Conservation (phyloP, 139 green algal species). For the Chlorella sp. region DNA sequence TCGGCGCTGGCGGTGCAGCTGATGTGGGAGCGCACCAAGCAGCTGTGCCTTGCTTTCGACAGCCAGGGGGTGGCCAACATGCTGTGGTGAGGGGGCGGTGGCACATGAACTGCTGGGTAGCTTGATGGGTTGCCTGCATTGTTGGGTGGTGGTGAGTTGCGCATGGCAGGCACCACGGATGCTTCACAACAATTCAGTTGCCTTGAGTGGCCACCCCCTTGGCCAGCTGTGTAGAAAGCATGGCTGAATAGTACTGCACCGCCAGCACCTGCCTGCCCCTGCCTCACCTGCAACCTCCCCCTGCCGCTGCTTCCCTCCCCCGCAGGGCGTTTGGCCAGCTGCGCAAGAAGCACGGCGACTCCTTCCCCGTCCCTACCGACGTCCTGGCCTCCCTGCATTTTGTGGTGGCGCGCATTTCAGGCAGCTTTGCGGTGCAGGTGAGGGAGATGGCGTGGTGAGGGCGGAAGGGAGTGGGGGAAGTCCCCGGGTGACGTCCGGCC, state of each 20-base stretch:
- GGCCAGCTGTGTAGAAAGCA: too few species aligned
- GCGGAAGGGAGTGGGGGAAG: neutral
- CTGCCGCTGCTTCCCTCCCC: neutral
- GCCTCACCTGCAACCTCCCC: neutral
- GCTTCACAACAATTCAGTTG: too few species aligned
- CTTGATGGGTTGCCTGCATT: neutral
- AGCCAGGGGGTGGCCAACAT: conserved; percentile 7
- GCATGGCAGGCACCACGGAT: neutral
- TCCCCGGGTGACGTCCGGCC: neutral
- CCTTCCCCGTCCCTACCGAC: conserved; percentile 1
- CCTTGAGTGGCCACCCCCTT: too few species aligned
- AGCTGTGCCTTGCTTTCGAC: conserved; percentile 5
- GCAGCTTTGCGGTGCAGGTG: conserved; percentile 1
- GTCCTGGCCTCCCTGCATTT: conserved; percentile 13
- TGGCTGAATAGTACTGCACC: neutral
- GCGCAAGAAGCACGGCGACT: conserved; percentile 6
- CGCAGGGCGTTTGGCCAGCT: conserved; percentile 30
- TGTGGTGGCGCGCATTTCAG: neutral
- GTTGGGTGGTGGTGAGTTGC: neutral
- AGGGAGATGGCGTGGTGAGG: neutral
- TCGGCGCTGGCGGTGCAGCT: neutral
- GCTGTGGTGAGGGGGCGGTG: conserved; percentile 13
- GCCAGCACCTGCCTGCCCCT: neutral
- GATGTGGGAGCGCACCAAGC: conserved; percentile 31
- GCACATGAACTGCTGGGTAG: too few species aligned